phyloP scores from a whole-genome alignment of 1,284 basidiomycete genomes.

The Xerocomus nothofagi region DNA sequence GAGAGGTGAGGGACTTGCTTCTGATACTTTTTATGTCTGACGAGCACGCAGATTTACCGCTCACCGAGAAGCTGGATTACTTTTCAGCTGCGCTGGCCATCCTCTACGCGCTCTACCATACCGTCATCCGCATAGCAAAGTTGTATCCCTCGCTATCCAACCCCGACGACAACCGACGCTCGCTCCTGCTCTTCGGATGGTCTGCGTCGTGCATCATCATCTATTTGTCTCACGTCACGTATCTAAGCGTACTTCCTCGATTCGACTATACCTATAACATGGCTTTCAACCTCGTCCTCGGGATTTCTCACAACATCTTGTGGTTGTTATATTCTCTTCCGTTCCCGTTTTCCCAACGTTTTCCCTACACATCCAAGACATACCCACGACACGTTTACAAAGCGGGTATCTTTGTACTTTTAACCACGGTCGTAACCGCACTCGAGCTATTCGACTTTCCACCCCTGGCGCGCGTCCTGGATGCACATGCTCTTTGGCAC shows the following conservation, averaged over 20 bases:
- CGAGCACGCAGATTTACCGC: constrained; percentile 61
- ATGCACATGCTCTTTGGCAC: constrained; percentile 97
- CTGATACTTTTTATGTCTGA: constrained; percentile 9
- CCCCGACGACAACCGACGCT: constrained; percentile 9
- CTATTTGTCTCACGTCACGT: constrained; percentile 75
- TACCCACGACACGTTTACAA: constrained; percentile 56
- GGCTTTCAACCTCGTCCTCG: constrained; percentile 78
- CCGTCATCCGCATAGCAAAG: constrained; percentile 75
- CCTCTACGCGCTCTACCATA: constrained; percentile 72
- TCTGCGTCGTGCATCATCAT: constrained; percentile 46
- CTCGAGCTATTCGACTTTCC: constrained; percentile 95
- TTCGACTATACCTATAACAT: constrained; percentile 99
- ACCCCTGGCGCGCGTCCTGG: constrained; percentile 73
- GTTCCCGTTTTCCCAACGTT: constrained; percentile 50
- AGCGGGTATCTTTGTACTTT: constrained; percentile 61
- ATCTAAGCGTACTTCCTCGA: constrained; percentile 71
- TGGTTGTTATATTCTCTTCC: constrained; percentile 78
- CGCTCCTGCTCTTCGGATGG: constrained; percentile 37
- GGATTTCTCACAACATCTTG: constrained; percentile 77
- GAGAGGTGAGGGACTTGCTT: constrained; percentile 57
- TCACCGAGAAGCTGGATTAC: constrained; percentile 93
- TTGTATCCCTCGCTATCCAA: constrained; percentile 52
- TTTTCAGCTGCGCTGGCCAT: constrained; percentile 90
- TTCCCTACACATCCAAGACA: constrained; percentile 48
- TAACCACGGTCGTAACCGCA: constrained; percentile 76